Conservation (phyloP, 768 basidiomycete species). For the Gautieria morchelliformis region DNA sequence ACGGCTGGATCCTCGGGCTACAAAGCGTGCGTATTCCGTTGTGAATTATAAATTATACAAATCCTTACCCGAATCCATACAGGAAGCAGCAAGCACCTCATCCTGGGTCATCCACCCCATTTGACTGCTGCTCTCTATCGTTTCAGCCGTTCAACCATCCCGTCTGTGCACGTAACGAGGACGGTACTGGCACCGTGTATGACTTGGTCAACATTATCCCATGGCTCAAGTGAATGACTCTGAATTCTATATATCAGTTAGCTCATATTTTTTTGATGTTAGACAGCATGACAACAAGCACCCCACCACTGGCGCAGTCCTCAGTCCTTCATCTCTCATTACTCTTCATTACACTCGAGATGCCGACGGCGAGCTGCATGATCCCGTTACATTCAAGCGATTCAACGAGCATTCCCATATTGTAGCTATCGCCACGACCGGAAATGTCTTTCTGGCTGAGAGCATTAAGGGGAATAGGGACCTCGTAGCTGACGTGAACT, state of each 20-base stretch:
- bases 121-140: conserved; percentile 87
- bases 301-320: conserved; percentile 64
- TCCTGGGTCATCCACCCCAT: conserved; percentile 60
- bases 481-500: conserved; percentile 73
- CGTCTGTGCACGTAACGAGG: conserved; percentile 74
- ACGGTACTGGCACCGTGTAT: conserved; percentile 75
- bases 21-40: conserved; percentile 41
- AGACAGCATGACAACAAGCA: conserved; percentile 79
- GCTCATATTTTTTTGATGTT: conserved; percentile 10
- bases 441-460: conserved; percentile 89
- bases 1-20: conserved; percentile 64
- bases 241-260: neutral
- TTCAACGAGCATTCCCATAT: conserved; percentile 96
- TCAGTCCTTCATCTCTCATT: conserved; percentile 66
- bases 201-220: conserved; percentile 90
- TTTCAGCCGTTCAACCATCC: conserved; percentile 86
- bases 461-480: conserved; percentile 82
- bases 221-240: conserved; percentile 70
- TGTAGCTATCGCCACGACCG: conserved; percentile 79
- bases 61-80: conserved; percentile 10
- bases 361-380: conserved; percentile 78
- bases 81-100: conserved; percentile 42
- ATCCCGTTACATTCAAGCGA: conserved; percentile 96
- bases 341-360: conserved; percentile 78
- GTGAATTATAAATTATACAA: neutral